Conservation (phyloP, 306 rosid genomes). For the Fagus crenata region DNA sequence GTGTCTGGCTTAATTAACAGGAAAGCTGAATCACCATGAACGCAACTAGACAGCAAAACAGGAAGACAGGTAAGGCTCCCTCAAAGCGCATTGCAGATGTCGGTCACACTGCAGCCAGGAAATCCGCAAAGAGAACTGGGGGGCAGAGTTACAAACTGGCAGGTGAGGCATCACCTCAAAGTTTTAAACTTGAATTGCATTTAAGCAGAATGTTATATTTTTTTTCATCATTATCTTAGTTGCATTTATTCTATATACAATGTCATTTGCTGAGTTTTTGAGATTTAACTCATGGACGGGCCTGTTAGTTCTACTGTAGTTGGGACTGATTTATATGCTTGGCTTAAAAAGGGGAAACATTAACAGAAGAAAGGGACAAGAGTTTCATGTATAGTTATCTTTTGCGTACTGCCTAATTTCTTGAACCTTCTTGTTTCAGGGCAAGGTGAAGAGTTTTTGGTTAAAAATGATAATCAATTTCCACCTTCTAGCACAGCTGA, state of each 20-base stretch:
- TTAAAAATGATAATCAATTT: slow-evolving; percentile 29
- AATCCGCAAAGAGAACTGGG: slow-evolving; percentile 36
- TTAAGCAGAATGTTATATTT: neutral
- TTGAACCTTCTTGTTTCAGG: slow-evolving; percentile 29
- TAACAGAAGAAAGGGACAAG: slow-evolving; percentile 5
- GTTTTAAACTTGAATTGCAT: slow-evolving; percentile 7
- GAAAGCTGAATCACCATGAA: slow-evolving; percentile 47
- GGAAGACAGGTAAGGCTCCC: slow-evolving; percentile 42
- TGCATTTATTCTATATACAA: neutral
- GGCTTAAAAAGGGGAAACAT: neutral
- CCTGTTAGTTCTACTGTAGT: slow-evolving; percentile 12
- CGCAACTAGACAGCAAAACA: slow-evolving; percentile 22
- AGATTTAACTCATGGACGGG: slow-evolving; percentile 2
- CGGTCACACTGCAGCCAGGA: slow-evolving; percentile 36
- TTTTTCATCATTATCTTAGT: neutral
- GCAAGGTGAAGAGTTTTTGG: slow-evolving; percentile 32
- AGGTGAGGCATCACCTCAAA: slow-evolving; percentile 37
- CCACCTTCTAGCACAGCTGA: slow-evolving; percentile 33
- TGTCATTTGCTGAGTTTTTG: slow-evolving; percentile 9
- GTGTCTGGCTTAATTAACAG: slow-evolving; percentile 25
- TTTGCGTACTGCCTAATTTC: slow-evolving; percentile 14
- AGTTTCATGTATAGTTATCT: slow-evolving; percentile 11
- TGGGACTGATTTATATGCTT: slow-evolving; percentile 9
- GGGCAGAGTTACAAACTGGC: slow-evolving; percentile 28
- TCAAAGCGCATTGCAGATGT: slow-evolving; percentile 31